Evolutionary conservation across 2,329 filamentous ascomycete genomes (phyloP), one percentile per base, ranked within the genome.

Genomic region (Aureobasidium leucospermi): DNA sequence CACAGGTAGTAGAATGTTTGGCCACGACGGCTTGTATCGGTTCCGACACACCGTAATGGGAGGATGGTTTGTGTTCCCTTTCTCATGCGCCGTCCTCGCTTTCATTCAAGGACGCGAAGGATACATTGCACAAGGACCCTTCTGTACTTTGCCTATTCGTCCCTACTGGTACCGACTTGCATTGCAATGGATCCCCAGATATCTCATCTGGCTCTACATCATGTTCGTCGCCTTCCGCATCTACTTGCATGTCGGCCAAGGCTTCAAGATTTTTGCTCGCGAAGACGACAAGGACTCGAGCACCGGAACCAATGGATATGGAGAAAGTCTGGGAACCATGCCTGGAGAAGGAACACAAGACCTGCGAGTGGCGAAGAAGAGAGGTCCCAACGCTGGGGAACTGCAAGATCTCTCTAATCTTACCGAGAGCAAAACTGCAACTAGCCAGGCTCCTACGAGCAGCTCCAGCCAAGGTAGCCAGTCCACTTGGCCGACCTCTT

Each of bases 101-200:
- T 90, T 89, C 64, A 68, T 85, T 65, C 81, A 83, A 60, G 73
- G 75, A 5, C 69, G 71, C 2, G 67, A 71, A 1, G 83, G 78
- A 2, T 90, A 87, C 67, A 74, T 81, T 46, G 82, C 85, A 23
- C 79, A 83, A 51, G 86, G 85, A 1, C 81, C 84, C 19, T 87
- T 85, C 65, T 93, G 89, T 70, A 86, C 86, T 63, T 76, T 92
- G 2, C 86, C 88, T 0, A 75, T 82, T 15, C 77, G 81, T 3
- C 85, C 86, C 0, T 79, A 79, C 62, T 92, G 88, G 89, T 86
- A 86, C 63, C 79, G 85, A 45, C 74, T 86, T 15, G 84, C 81
- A 0, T 75, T 92, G 2, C 81, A 82, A 60, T 93, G 89, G 88
- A 79, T 88, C 7, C 89, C 88, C 38, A 80, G 88, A 52, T 90